Conservation (phyloP, 2,329 filamentous ascomycete genomes). For the Cercospora brassicicola region DNA sequence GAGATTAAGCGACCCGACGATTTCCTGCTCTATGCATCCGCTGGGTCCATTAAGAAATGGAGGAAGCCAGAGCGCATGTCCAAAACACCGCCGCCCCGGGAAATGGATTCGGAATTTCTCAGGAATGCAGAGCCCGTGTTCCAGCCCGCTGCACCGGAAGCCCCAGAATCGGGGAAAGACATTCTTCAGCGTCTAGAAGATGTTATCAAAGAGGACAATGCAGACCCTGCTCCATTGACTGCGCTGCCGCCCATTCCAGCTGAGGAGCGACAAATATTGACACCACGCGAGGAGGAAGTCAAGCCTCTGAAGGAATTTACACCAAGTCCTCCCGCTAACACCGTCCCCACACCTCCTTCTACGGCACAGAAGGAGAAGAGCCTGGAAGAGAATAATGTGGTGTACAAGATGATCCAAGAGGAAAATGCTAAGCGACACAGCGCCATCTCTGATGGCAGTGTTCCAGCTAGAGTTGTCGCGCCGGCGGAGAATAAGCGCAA, state of each 20-base stretch:
- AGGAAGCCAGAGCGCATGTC: constrained; percentile 13
- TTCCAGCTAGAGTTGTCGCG: constrained; percentile 23
- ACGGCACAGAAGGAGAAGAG: constrained; percentile 24
- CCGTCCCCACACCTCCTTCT: constrained; percentile 15
- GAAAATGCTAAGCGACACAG: constrained; percentile 37
- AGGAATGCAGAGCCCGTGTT: constrained; percentile 23
- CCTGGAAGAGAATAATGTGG: constrained; percentile 28
- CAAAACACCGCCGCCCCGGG: constrained; percentile 22
- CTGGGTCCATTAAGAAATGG: constrained; percentile 17
- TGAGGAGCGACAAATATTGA: constrained; percentile 14
- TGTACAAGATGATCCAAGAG: constrained; percentile 30
- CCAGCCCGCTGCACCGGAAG: constrained; percentile 8
- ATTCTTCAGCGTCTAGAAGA: constrained; percentile 12
- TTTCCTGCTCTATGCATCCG: constrained; percentile 22
- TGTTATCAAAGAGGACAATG: constrained; percentile 11
- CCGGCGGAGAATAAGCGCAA: constrained; percentile 25
- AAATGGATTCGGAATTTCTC: constrained; percentile 25
- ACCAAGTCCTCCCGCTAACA: constrained; percentile 7
- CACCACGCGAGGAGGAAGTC: constrained; percentile 13
- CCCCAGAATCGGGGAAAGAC: constrained; percentile 12
- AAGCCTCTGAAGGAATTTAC: constrained; percentile 17
- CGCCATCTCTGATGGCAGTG: constrained; percentile 29
- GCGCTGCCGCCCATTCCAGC: constrained; percentile 17
- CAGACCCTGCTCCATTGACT: constrained; percentile 8
- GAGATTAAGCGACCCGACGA: constrained; percentile 26